A percentile compares a stretch with the other conserved stretches of the same genome.
Conservation (phyloP, 495 filamentous ascomycete species). For the Cercophora scortea region DNA sequence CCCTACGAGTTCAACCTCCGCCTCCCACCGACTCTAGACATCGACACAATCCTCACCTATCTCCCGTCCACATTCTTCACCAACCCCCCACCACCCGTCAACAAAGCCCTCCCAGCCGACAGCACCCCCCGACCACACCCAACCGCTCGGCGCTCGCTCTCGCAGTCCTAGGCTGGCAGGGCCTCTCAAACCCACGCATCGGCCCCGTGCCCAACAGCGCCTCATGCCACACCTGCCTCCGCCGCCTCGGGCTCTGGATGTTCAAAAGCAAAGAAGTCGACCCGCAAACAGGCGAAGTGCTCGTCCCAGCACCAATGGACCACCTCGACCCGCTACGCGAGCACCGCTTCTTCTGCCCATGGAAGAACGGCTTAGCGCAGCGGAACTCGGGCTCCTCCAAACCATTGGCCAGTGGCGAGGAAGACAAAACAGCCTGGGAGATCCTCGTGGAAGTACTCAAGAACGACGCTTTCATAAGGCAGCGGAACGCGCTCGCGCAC, state of each 20-base stretch:
- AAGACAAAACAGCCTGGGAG: slow-evolving; percentile 36
- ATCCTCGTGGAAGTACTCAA: slow-evolving; percentile 34
- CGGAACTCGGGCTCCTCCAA: slow-evolving; percentile 30
- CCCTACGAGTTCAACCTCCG: slow-evolving; percentile 47
- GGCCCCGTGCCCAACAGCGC: slow-evolving; percentile 54
- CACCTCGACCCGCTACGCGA: slow-evolving; percentile 59
- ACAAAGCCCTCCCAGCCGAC: slow-evolving; percentile 12
- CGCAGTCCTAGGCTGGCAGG: slow-evolving; percentile 82
- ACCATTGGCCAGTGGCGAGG: slow-evolving; percentile 4
- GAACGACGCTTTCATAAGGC: slow-evolving; percentile 37
- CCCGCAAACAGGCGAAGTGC: slow-evolving; percentile 34
- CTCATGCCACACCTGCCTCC: slow-evolving; percentile 76
- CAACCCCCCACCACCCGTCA: slow-evolving; percentile 23
- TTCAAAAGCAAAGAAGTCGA: slow-evolving; percentile 59
- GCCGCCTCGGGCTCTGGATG: slow-evolving; percentile 88
- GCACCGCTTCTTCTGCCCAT: slow-evolving; percentile 78
- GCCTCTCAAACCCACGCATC: slow-evolving; percentile 53
- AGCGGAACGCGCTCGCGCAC: slow-evolving; percentile 4
- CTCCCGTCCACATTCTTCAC: slow-evolving; percentile 40
- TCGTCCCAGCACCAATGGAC: slow-evolving; percentile 51
- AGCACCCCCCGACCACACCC: not conserved
- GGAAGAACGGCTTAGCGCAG: slow-evolving; percentile 59
- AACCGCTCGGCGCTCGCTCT: slow-evolving; percentile 65
- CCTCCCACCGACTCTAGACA: slow-evolving; percentile 34
- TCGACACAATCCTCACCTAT: slow-evolving; percentile 42